Evolutionary conservation across 2,329 filamentous ascomycete genomes (phyloP), one percentile per base, ranked within the genome.

Genomic region (Alternaria viburni): DNA sequence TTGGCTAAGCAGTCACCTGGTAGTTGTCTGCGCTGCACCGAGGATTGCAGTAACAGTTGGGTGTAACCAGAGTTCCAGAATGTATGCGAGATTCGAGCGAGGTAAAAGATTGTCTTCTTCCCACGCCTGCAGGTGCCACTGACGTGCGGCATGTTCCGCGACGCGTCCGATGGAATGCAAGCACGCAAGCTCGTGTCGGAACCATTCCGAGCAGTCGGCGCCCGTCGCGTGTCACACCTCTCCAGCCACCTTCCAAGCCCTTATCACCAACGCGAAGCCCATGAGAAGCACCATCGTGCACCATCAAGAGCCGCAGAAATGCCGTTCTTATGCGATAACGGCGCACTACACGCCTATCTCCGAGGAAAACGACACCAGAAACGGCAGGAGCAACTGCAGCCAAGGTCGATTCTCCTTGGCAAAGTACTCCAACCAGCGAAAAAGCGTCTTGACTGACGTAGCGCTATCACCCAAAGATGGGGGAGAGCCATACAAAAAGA

Each of bases 381-480:
- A 6, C 64, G 67, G 67, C 62, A 69, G 65, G 67, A 64, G 62
- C 45, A n/a, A 54, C 25, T 30, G 36, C 58, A 46, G 65, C 66
- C 66, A 64, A 66, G 63, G 25, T 21, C n/a, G 11, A 12, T 19
- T 51, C 54, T 46, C 15, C 70, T 73, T 72, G 70, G 70, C 69
- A 45, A 65, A 23, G 36, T 62, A 56, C 63, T 66, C 54, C 59
- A 70, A 63, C 36, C 52, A 65, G 64, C 57, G 62, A 59, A 54
- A 61, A 44, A 41, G 57, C 47, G 58, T 59, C 65, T 71, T 67
- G 70, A 70, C 61, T 69, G 68, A 73, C 68, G 69, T 71, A 69
- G 57, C 57, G 47, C 28, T 47, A 58, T 64, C 59, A 44, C 21
- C 32, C 56, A 50, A 64, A 54, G 46, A 54, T 58, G 60, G 67